Conservation (phyloP, 768 basidiomycete species). For the Galerina marginata region DNA sequence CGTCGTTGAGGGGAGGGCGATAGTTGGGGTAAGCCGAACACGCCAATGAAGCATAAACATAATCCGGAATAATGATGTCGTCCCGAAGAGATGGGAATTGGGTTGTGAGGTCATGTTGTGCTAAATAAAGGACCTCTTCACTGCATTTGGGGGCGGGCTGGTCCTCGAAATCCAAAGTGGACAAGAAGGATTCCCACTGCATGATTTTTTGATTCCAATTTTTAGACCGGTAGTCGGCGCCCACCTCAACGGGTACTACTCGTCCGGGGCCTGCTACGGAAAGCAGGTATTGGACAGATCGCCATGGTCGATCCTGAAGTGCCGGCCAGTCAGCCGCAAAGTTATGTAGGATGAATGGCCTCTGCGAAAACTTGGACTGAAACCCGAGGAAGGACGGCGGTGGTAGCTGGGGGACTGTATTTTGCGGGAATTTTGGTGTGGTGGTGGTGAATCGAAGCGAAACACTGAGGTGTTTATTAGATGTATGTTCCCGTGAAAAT, state of each 20-base stretch:
- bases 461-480: neutral
- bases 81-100: slow-evolving; percentile 82
- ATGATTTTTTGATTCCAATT: slow-evolving; percentile 86
- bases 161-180: slow-evolving; percentile 43
- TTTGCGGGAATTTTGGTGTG: slow-evolving; percentile 20
- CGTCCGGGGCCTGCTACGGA: slow-evolving; percentile 78
- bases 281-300: slow-evolving; percentile 69
- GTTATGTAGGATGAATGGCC: slow-evolving; percentile 77
- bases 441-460: slow-evolving; percentile 11
- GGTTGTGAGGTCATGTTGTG: slow-evolving; percentile 84
- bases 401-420: slow-evolving; percentile 45
- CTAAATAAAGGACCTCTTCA: slow-evolving; percentile 70
- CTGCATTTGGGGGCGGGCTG: slow-evolving; percentile 23
- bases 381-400: slow-evolving; percentile 68
- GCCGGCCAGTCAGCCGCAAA: slow-evolving; percentile 83
- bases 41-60: slow-evolving; percentile 72
- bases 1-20: slow-evolving; percentile 66
- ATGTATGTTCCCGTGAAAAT: neutral
- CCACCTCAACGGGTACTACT: slow-evolving; percentile 90
- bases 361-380: slow-evolving; percentile 41
- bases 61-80: slow-evolving; percentile 88
- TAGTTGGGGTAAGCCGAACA: slow-evolving; percentile 58
- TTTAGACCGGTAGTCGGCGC: slow-evolving; percentile 77
- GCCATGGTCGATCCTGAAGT: slow-evolving; percentile 71
- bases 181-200: slow-evolving; percentile 77